Conservation (phyloP, 1,139 yeast species). For the Suzukiozyma palmioleophila region DNA sequence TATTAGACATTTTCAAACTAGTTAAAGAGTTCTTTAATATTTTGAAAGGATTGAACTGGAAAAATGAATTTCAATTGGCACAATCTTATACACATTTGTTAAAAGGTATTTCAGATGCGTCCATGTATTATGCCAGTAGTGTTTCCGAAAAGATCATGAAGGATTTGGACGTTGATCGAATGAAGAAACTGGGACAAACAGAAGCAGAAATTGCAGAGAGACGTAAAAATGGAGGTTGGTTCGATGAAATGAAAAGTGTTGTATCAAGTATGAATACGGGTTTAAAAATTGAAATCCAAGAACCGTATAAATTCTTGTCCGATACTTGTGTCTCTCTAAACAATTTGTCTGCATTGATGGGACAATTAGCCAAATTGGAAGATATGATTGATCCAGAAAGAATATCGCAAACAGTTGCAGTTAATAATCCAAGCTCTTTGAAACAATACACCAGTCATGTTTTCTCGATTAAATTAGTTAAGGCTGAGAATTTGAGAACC, state of each 20-base stretch:
- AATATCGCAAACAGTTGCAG: conserved; percentile 44
- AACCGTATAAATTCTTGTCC: conserved; percentile 58
- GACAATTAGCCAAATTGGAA: conserved; percentile 57
- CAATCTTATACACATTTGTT: conserved; percentile 54
- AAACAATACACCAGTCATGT: conserved; percentile 46
- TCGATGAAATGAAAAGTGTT: conserved; percentile 42
- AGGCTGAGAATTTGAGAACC: conserved; percentile 67
- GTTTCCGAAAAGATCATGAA: conserved; percentile 43
- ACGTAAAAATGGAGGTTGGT: conserved; percentile 32
- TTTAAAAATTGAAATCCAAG: conserved; percentile 35
- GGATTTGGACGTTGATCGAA: conserved; percentile 45
- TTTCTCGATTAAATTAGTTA: conserved; percentile 61
- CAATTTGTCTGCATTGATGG: conserved; percentile 60
- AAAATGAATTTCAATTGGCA: conserved; percentile 56
- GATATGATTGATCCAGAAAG: conserved; percentile 57
- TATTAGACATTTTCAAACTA: conserved; percentile 62
- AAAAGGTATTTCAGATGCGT: conserved; percentile 59
- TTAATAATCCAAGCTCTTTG: conserved; percentile 27
- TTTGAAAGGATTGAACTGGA: conserved; percentile 51
- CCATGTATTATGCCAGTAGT: conserved; percentile 47
- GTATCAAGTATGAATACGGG: conserved; percentile 41
- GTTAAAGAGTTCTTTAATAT: conserved; percentile 54
- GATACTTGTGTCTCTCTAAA: conserved; percentile 75
- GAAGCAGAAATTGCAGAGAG: conserved; percentile 22
- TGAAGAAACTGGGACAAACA: conserved; percentile 20